Evolutionary conservation across 495 filamentous ascomycete species (phyloP).

Genomic region (Copromyces sp.): DNA sequence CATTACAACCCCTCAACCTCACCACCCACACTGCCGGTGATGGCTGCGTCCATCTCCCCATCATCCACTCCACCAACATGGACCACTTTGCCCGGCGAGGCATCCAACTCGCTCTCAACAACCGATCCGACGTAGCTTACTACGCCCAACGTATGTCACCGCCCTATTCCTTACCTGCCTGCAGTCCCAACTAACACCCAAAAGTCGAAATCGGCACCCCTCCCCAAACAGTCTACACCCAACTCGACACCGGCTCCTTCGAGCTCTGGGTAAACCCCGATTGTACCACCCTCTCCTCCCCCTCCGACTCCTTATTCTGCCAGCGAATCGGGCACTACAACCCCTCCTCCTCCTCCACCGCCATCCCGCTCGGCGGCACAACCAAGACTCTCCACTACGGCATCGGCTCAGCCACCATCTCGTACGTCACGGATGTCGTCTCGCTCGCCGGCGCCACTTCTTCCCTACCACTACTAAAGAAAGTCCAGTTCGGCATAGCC

Average conservation of each 20-base stretch:
- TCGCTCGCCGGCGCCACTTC: constrained; percentile 23
- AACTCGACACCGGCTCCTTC: constrained; percentile 41
- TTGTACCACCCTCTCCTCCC: constrained; percentile 28
- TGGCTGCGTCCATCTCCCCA: constrained; percentile 33
- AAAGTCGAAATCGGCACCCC: constrained; percentile 40
- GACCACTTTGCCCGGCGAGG: constrained; percentile 30
- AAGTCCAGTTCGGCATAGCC: constrained; percentile 38
- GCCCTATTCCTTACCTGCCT: not conserved
- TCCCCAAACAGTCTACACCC: constrained; percentile 35
- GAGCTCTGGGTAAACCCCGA: constrained; percentile 44
- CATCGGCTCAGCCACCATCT: constrained; percentile 35
- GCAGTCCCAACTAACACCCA: constrained; percentile 10
- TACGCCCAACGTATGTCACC: constrained; percentile 32
- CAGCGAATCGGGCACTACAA: constrained; percentile 31
- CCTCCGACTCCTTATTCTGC: constrained; percentile 33
- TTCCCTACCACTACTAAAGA: constrained; percentile 21
- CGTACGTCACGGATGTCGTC: constrained; percentile 35
- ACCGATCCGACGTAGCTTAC: constrained; percentile 40
- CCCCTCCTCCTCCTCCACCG: constrained; percentile 25
- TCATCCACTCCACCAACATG: constrained; percentile 37
- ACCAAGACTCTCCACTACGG: constrained; percentile 33
- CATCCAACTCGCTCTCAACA: constrained; percentile 33
- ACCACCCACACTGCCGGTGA: not conserved
- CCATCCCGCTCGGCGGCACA: constrained; percentile 17
- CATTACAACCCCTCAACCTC: not conserved